A percentile compares a stretch with the other conserved stretches of the same genome.
Conservation (phyloP, 2,329 filamentous ascomycete species). For the Colletotrichum sp. region DNA sequence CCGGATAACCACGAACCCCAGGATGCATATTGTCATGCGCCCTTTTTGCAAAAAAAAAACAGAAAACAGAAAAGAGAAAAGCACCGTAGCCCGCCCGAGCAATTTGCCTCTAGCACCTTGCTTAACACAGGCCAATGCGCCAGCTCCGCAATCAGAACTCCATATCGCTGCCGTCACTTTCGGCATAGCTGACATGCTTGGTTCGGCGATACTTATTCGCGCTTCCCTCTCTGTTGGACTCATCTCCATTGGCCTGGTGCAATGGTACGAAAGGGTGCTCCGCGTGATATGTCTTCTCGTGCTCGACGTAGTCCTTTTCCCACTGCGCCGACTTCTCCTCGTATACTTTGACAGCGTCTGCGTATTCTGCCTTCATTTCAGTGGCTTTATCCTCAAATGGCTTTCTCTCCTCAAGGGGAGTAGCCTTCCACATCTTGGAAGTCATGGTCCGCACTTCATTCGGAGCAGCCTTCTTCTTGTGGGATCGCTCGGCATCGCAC, state of each 20-base stretch:
- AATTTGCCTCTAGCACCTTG: neutral
- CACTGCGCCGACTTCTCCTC: conserved; percentile 70
- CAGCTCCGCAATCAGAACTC: conserved; percentile 16
- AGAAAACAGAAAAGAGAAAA: neutral
- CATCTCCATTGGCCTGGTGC: conserved; percentile 23
- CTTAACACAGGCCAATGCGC: neutral
- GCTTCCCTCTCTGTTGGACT: neutral
- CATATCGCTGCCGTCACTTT: conserved; percentile 34
- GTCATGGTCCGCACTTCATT: conserved; percentile 88
- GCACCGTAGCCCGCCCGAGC: neutral
- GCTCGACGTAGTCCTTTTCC: conserved; percentile 69
- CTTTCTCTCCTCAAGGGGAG: conserved; percentile 70
- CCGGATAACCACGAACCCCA: neutral
- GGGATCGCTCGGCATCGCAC: conserved; percentile 68
- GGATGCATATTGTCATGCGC: neutral
- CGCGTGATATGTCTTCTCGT: conserved; percentile 56
- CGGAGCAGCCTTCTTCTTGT: conserved; percentile 69
- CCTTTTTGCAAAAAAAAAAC: neutral
- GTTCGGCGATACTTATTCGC: conserved; percentile 38
- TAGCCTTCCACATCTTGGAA: conserved; percentile 90
- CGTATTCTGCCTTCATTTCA: conserved; percentile 71
- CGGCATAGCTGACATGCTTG: conserved; percentile 41
- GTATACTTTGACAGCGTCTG: conserved; percentile 61
- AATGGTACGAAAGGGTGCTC: conserved; percentile 53
- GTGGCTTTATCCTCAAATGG: conserved; percentile 81